Evolutionary conservation across 257 asterid species (phyloP), one percentile per base, ranked within the genome.

Genomic region (Jaltomata sinuosa): DNA sequence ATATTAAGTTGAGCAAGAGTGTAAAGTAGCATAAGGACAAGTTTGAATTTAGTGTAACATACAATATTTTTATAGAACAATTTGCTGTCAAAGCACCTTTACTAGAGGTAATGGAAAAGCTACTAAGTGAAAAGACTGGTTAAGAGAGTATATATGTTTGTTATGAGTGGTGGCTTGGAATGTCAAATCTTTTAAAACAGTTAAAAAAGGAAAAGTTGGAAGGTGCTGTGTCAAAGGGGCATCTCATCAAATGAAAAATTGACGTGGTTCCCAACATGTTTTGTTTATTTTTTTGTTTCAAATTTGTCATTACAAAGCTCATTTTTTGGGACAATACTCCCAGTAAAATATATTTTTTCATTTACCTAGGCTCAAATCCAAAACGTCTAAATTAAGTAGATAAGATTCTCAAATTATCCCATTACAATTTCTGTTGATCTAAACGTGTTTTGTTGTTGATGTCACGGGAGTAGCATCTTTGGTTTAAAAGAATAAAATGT

Each of bases 241-340:
- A 54, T 53, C 11, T 84, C 84, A 84, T 71, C 34, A 29, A 84
- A 62, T 84, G 83, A 40, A 71, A 89, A 67, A 7, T 83, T 84
- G 91, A 89, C 86, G 82, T 84, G 89, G 84, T 84, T 81, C 68
- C 90, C 90, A 89, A 85, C 89, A 84, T 67, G 85, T 74, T 65
- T 65, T 65, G 74, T 65, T 65, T 65, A 11, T 18, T 47, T 47
- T 45, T 45, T 3, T 47, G 2, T 47, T 47, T 65, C 19, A 0
- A 14, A 62, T 62, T 62, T 4, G 12, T 10, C 18, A 22, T 38
- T 1, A 11, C 1, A 25, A 0, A 11, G 2, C 14, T 7, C 5
- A 61, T 10, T 57, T 57, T 57, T 0, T 5, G 16, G 4, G 1
- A 4, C 42, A 38, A 8, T 8, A 38, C 4, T 3, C 6, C 40